Base-by-base conservation (phyloP, 2,329 filamentous ascomycete species). In the Pseudocercospora eumusae region DNA sequence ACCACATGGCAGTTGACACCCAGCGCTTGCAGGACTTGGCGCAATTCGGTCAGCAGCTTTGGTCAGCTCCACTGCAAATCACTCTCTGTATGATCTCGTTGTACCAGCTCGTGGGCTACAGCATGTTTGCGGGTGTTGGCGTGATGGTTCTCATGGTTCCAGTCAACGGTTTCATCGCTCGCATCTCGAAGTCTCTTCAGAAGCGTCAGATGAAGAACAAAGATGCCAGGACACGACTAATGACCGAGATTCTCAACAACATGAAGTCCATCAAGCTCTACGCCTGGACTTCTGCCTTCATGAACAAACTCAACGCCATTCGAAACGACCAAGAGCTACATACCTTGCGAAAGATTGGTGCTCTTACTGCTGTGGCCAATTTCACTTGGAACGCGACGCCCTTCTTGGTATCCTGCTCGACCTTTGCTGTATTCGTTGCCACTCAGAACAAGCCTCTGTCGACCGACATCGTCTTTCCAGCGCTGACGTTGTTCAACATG, bases 121-220 rank as follows among this genome's bases (percentile, higher is more conserved):
- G 92, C 68, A 98, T 98, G 91, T 87, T 99, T 76, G 92, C 95
- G 33, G 95, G 95, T 71, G 89, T 99, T 56, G 93, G 84, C 57
- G 91, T 93, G 61, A 99, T 99, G 96, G 84, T 99, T 64, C 78
- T 97, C 70, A 98, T 98, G 93, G 93, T 99, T 75, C 95, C 95
- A 0, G 82, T 98, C 69, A 98, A 99, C 74, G 93, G 93, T 54
- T 82, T 95, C 64, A 95, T 98, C 73, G 93, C 95, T 23, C 86
- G 89, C 62, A 83, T 96, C 70, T 97, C 97, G 90, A 97, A 96
- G 80, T 92, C 84, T 47, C 80, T 99, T 70, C 96, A 99, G 75
- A 96, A 98, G 78, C 83, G 88, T 67, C 95, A 99, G 80, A 99
- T 99, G 95, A 96, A 96, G 82, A 98, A 98, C 81, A 99, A 99